Percentiles rank a stretch among this genome's conserved stretches.
Conservation (phyloP, 140 eudicot genomes). For the Flaveria floridana region DNA sequence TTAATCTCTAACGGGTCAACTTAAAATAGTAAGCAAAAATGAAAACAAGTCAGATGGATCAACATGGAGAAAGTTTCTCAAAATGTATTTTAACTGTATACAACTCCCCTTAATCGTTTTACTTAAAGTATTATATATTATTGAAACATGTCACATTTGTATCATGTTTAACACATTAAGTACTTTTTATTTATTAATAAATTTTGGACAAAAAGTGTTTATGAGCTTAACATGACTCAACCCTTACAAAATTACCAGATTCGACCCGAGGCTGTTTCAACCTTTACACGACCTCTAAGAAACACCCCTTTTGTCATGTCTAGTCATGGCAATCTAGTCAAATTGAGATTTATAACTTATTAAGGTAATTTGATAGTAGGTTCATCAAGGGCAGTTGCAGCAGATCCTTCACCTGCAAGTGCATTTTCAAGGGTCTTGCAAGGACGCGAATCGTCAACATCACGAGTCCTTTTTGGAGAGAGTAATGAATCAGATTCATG, state of each 20-base stretch:
- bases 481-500: slow-evolving; percentile 68
- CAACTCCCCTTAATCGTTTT: background rate
- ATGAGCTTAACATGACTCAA: background rate
- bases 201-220: background rate
- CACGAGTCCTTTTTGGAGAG: slow-evolving; percentile 63
- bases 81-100: background rate
- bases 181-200: background rate
- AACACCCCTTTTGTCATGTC: background rate
- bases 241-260: background rate
- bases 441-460: slow-evolving; percentile 72
- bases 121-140: background rate
- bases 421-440: slow-evolving; percentile 81
- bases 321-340: slow-evolving; percentile 2
- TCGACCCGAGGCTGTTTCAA: background rate
- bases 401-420: slow-evolving; percentile 67
- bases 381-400: slow-evolving; percentile 49
- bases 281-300: background rate
- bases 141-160: background rate
- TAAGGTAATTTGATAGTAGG: slow-evolving; percentile 34
- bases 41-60: background rate
- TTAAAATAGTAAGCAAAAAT: background rate
- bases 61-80: slow-evolving; percentile 1
- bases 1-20: slow-evolving; percentile 4
- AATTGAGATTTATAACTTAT: background rate
- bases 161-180: background rate